These are phyloP conservation scores for Candida oleophila DNA, from an alignment of 805 yeast genomes.

Conservation along the genomic window DNA sequence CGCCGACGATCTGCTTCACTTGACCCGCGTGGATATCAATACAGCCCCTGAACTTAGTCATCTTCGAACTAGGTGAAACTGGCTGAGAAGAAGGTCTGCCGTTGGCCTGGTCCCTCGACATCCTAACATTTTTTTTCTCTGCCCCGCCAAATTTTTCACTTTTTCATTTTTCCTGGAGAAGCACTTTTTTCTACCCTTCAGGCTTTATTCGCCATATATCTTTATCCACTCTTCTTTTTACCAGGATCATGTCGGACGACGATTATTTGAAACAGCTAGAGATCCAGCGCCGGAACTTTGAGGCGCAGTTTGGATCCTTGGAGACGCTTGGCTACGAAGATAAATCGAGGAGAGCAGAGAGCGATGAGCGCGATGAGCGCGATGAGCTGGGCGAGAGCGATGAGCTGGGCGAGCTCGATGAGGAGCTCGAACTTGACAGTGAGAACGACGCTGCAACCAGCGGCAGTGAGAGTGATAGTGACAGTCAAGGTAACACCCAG, in stretches of 20 bases:
- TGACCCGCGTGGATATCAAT: constrained; percentile 93
- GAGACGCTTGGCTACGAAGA: constrained; percentile 44
- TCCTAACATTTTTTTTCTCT: too few relatives aligned
- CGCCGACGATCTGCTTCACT: constrained; percentile 97
- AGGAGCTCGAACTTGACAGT: constrained; percentile 4
- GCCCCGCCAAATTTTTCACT: not conserved
- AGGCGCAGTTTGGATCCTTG: constrained; percentile 61
- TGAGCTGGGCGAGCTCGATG: constrained; percentile 13
- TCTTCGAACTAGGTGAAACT: too few relatives aligned
- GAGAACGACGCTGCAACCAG: not conserved
- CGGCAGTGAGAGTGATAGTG: constrained; percentile 9
- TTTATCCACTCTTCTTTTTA: too few relatives aligned
- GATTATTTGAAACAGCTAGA: constrained; percentile 42
- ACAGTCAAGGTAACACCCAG: too few relatives aligned
- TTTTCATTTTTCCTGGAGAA: not conserved
- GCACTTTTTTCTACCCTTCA: not conserved
- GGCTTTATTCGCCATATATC: too few relatives aligned
- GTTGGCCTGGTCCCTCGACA: too few relatives aligned
- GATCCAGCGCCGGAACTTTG: constrained; percentile 56
- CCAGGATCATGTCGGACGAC: constrained; percentile 22
- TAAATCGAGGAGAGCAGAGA: constrained; percentile 21
- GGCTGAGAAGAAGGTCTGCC: too few relatives aligned
- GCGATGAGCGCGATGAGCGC: constrained; percentile 18
- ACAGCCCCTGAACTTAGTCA: constrained; percentile 92
- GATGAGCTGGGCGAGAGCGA: constrained; percentile 19